A percentile compares a stretch with the other conserved stretches of the same genome.
phyloP scores from a whole-genome alignment of 768 basidiomycete species.

The Tulasnella sp. region DNA sequence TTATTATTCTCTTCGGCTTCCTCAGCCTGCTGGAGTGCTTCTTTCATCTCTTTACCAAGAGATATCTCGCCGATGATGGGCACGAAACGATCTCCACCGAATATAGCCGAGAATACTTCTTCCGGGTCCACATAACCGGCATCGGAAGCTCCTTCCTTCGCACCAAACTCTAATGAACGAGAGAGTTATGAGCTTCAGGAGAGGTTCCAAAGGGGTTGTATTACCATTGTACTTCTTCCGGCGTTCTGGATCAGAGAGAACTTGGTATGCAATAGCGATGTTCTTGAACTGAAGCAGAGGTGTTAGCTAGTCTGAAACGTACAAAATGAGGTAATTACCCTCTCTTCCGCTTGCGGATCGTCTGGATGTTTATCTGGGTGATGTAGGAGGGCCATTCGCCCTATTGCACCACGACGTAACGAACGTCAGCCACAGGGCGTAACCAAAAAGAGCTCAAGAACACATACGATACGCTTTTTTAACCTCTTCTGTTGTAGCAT shows the following conservation, averaged over 20 bases:
- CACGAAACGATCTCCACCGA: conserved; percentile 76
- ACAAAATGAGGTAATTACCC: conserved; percentile 24
- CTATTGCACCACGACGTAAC: conserved; percentile 27
- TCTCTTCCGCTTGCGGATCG: conserved; percentile 70
- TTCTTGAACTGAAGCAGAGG: conserved; percentile 48
- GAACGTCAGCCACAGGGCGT: background rate
- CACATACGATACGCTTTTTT: conserved; percentile 80
- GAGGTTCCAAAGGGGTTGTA: background rate
- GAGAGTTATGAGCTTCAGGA: background rate
- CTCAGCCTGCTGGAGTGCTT: conserved; percentile 33
- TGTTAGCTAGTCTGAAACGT: background rate
- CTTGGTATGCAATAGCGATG: conserved; percentile 61
- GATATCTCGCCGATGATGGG: conserved; percentile 85
- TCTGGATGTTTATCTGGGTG: conserved; percentile 89
- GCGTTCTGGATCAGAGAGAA: conserved; percentile 57
- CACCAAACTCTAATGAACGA: conserved; percentile 43
- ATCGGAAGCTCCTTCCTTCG: conserved; percentile 68
- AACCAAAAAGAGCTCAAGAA: background rate
- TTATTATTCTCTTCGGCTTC: conserved; percentile 55
- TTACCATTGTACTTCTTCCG: conserved; percentile 65
- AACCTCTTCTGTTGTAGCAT: conserved; percentile 70
- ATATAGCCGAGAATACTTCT: conserved; percentile 57
- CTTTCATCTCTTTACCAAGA: conserved; percentile 84
- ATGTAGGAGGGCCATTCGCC: conserved; percentile 76
- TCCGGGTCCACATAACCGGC: conserved; percentile 77